Conservation (phyloP, 2,329 filamentous ascomycete genomes). For the Diplodia corticola region DNA sequence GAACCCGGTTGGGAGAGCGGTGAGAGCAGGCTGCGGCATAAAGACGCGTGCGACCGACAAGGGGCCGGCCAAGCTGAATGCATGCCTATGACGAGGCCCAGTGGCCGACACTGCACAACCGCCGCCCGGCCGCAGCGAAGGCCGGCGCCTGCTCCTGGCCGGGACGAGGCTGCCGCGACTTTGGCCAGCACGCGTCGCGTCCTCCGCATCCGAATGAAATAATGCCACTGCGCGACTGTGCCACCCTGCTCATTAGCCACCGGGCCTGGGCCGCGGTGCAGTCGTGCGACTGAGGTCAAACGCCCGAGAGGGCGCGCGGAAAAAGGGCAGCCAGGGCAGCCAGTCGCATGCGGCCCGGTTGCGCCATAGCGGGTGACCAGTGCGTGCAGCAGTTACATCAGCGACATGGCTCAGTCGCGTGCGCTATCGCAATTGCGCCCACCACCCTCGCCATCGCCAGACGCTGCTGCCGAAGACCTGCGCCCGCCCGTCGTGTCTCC, state of each 20-base stretch:
- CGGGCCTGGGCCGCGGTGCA: not conserved
- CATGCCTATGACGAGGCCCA: not conserved
- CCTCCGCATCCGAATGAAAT: not conserved
- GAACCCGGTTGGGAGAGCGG: constrained; percentile 2
- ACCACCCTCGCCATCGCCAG: not conserved
- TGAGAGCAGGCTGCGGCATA: constrained; percentile 6
- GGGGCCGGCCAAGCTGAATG: not conserved
- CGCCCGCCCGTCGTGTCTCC: not conserved
- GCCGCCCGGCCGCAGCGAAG: not conserved
- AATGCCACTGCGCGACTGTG: not conserved
- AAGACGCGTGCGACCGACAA: constrained; percentile 1
- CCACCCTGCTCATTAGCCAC: too few relatives aligned
- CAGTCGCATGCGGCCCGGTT: constrained; percentile 2
- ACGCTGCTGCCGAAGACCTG: too few relatives aligned
- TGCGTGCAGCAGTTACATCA: constrained; percentile 19
- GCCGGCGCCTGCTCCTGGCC: not conserved
- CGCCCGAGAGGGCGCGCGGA: not conserved
- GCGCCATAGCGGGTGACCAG: constrained; percentile 13
- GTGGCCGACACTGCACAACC: not conserved
- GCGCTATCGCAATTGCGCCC: not conserved
- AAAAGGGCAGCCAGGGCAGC: not conserved
- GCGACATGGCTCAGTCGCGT: constrained; percentile 3
- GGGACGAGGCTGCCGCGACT: not conserved
- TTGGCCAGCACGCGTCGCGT: not conserved
- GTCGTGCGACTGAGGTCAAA: not conserved